Evolutionary conservation across 192 early-diverging fungal species (phyloP).

Genomic region (Oehlia diaphana): DNA sequence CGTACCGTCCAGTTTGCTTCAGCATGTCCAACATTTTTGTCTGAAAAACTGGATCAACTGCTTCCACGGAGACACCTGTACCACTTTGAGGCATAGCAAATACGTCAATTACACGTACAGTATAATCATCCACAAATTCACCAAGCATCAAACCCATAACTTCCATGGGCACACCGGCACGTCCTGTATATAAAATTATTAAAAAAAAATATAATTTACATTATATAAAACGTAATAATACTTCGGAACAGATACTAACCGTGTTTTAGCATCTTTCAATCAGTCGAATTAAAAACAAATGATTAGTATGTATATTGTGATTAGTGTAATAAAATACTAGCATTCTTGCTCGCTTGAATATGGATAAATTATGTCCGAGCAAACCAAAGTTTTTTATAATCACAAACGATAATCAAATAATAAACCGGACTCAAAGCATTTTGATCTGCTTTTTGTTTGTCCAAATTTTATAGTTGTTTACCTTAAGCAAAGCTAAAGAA

Average conservation of each 20-base stretch:
- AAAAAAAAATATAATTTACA: slow-evolving; percentile 2
- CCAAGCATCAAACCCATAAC: slow-evolving; percentile 99
- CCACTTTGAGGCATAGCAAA: slow-evolving; percentile 99
- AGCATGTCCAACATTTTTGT: slow-evolving; percentile 99
- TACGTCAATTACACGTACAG: slow-evolving; percentile 97
- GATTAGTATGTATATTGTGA: background rate
- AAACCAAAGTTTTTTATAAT: slow-evolving; percentile 1
- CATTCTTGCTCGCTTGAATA: too few relatives aligned
- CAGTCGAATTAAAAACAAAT: background rate
- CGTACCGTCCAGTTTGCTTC: slow-evolving; percentile 94
- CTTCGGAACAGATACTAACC: slow-evolving; percentile 43
- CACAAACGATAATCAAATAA: background rate
- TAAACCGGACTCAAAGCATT: too few relatives aligned
- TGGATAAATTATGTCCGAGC: background rate
- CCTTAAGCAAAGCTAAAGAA: slow-evolving; percentile 94
- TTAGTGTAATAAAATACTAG: background rate
- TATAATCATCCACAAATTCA: slow-evolving; percentile 99
- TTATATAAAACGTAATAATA: slow-evolving; percentile 15
- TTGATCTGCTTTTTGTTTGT: too few relatives aligned
- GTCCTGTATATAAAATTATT: slow-evolving; percentile 58
- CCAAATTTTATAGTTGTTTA: slow-evolving; percentile 30
- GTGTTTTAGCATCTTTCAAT: slow-evolving; percentile 82
- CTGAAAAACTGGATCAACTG: slow-evolving; percentile 99
- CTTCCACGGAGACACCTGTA: slow-evolving; percentile 98
- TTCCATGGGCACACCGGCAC: slow-evolving; percentile 98